Conservation (phyloP, 1,139 yeast species). For the Zhuliangozyma blackwelliae region DNA sequence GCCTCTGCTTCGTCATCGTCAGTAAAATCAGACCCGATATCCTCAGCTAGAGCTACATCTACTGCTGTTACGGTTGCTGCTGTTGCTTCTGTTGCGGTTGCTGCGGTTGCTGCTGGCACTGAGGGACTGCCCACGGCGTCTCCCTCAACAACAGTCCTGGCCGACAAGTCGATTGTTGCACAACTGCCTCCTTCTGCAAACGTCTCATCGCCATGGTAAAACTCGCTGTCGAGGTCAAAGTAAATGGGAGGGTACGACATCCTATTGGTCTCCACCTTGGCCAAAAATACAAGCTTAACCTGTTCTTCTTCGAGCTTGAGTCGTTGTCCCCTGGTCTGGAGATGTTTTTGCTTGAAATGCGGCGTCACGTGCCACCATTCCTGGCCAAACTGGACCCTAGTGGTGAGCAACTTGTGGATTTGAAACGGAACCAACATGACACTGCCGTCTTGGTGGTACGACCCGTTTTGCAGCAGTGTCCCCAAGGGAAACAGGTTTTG, state of each 20-base stretch:
- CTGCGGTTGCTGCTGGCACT: too few species aligned
- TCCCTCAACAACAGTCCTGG: neutral
- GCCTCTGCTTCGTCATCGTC: too few species aligned
- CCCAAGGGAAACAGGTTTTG: neutral
- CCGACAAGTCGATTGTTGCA: slow-evolving; percentile 8
- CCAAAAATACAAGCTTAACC: slow-evolving; percentile 20
- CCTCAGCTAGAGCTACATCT: too few species aligned
- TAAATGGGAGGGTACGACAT: slow-evolving; percentile 14
- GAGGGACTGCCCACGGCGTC: too few species aligned
- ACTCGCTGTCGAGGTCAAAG: slow-evolving; percentile 20
- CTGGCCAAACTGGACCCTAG: slow-evolving; percentile 28
- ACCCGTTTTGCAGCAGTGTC: slow-evolving; percentile 5
- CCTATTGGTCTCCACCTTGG: slow-evolving; percentile 14
- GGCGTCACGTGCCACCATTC: slow-evolving; percentile 36
- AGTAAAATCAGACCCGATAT: too few species aligned
- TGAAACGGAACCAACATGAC: slow-evolving; percentile 17
- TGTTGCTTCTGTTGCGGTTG: too few species aligned
- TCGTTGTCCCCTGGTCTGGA: neutral
- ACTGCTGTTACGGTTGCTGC: too few species aligned
- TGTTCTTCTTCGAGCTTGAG: slow-evolving; percentile 9
- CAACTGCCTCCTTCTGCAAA: too few species aligned
- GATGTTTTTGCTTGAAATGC: slow-evolving; percentile 13
- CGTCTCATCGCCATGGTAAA: slow-evolving; percentile 7
- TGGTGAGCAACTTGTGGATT: slow-evolving; percentile 12
- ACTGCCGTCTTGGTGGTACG: slow-evolving; percentile 13